Conservation (phyloP, 2,329 filamentous ascomycete species). For the Cladobotryum protrusum region DNA sequence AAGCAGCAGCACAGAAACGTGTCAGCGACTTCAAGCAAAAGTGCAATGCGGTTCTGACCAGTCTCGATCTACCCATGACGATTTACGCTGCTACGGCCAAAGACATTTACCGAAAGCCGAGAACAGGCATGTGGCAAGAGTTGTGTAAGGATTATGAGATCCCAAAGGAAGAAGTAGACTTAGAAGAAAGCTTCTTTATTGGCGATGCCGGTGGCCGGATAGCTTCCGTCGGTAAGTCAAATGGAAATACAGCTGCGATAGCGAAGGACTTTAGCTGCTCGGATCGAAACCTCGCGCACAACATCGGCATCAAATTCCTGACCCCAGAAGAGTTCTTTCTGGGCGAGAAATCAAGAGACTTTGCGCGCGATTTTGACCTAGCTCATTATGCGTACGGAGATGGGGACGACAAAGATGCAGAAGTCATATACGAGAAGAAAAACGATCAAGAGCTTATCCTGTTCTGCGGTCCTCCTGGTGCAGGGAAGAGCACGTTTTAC, state of each 20-base stretch:
- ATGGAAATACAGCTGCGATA: conserved; percentile 17
- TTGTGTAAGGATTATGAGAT: conserved; percentile 54
- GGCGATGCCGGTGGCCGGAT: conserved; percentile 72
- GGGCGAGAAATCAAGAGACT: conserved; percentile 57
- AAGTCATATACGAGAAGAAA: conserved; percentile 50
- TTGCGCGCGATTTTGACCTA: conserved; percentile 67
- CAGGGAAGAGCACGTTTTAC: conserved; percentile 90
- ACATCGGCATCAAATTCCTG: conserved; percentile 71
- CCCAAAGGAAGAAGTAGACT: conserved; percentile 54
- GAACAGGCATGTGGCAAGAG: conserved; percentile 79
- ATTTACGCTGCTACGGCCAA: conserved; percentile 82
- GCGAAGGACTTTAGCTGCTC: conserved; percentile 60
- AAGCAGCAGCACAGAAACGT: conserved; percentile 54
- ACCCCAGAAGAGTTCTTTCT: conserved; percentile 94
- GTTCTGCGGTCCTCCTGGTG: conserved; percentile 81
- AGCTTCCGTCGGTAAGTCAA: conserved; percentile 27
- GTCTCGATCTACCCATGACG: conserved; percentile 68
- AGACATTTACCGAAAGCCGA: conserved; percentile 80
- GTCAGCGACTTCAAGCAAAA: conserved; percentile 80
- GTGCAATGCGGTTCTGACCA: conserved; percentile 59
- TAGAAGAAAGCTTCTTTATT: conserved; percentile 71
- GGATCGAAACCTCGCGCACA: conserved; percentile 75
- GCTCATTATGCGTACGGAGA: conserved; percentile 41
- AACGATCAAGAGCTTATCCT: conserved; percentile 69
- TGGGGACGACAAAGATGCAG: conserved; percentile 16